Evolutionary conservation across 1,139 yeast species (phyloP), one percentile per base, ranked within the genome.

Genomic region (Hyphopichia fennica): DNA sequence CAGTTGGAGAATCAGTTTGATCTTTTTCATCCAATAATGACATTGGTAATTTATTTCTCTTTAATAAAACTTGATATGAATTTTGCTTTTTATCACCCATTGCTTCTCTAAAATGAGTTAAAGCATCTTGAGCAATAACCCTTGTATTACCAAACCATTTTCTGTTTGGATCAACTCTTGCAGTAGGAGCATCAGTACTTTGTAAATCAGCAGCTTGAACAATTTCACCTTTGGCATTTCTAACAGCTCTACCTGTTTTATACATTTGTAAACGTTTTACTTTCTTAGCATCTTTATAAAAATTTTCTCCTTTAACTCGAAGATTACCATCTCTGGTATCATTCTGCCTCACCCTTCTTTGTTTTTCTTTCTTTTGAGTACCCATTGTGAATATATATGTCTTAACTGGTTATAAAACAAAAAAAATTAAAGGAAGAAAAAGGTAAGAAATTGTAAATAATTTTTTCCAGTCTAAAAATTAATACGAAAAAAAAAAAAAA

Each of bases 91-190:
- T 87, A 49, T 87, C 96, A 40, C 95, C 95, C 73, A 93, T 77
- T 7, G 97, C 97, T 55, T 89, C 95, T 63, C 99, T 79, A 69
- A 93, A 93, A 68, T 93, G 98, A 34, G 87, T 74, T 58, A 93
- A 73, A 1, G 99, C 96, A 71, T 95, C 97, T 62, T 93, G 99
- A 2, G 97, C 93, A 58, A 93, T 93, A 36, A 93, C 99, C 58
- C 99, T 81, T 22, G 99, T 90, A 66, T 90, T 93, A 41, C 97
- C 97, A 61, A 93, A 95, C 99, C 99, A 93, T 58, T 93, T 82
- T 62, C 96, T 81, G 63, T 93, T 91, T 4, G 99, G 99, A 60
- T 89, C 96, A 37, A 93, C 95, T 51, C 99, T 77, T 1, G 98
- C 99, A 49, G 76, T 81, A 16, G 98, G 98, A 28, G 88, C 77